Conservation (phyloP, 1,284 basidiomycete genomes). For the Cutaneotrichosporon cutaneum region DNA sequence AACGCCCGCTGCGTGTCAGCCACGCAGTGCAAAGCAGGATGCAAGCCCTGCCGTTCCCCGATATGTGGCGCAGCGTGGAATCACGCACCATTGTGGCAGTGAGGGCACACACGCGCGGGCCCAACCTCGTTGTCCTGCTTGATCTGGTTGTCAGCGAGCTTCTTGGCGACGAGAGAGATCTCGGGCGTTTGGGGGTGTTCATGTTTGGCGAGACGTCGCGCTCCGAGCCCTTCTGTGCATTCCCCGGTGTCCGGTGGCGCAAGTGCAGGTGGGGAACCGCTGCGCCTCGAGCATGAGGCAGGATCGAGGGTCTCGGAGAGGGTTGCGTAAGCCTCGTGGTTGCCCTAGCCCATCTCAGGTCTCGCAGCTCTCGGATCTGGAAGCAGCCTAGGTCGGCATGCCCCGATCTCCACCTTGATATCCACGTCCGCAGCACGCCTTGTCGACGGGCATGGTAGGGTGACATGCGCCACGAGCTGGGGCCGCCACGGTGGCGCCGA, state of each 20-base stretch:
- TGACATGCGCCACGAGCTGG: not conserved
- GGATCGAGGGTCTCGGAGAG: not conserved
- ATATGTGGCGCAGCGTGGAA: not conserved
- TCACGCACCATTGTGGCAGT: slow-evolving; percentile 46
- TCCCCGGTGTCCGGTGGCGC: not conserved
- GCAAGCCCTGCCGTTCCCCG: not conserved
- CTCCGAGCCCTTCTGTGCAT: not conserved
- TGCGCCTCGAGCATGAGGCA: not conserved
- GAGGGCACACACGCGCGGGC: slow-evolving; percentile 41
- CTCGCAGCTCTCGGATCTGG: not conserved
- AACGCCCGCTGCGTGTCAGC: slow-evolving; percentile 24
- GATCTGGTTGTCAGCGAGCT: slow-evolving; percentile 27
- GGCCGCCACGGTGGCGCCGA: not conserved
- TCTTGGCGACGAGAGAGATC: not conserved
- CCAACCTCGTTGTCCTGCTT: slow-evolving; percentile 35
- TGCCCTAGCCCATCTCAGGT: not conserved
- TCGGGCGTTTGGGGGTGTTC: not conserved
- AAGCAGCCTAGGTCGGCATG: too few species aligned
- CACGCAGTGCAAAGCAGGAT: not conserved
- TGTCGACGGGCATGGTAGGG: not conserved
- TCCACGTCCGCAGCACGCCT: not conserved
- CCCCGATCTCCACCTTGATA: not conserved
- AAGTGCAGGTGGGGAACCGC: not conserved
- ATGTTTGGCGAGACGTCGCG: not conserved
- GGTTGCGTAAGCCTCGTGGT: not conserved